Percentiles rank a stretch among this genome's conserved stretches.
These are phyloP conservation scores for Lepidium didymum DNA, from an alignment of 345 rosid genomes.

Conservation along the genomic window DNA sequence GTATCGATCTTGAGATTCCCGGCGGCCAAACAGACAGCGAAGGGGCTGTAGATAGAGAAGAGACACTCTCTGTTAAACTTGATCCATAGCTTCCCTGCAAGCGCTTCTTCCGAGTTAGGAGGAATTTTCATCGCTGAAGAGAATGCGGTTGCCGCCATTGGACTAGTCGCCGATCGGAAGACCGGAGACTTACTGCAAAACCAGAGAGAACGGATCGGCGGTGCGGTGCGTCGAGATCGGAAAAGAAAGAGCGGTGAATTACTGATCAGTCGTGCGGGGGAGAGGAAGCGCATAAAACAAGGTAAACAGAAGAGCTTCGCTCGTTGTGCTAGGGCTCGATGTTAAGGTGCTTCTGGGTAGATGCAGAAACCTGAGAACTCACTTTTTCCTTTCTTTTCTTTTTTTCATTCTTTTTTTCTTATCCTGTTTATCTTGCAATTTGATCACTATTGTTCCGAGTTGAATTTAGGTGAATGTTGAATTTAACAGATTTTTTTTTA, in stretches of 20 bases:
- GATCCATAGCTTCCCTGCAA: constrained; percentile 66
- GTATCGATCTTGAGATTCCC: constrained; percentile 67
- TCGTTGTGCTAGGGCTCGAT: neutral
- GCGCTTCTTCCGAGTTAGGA: constrained; percentile 44
- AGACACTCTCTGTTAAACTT: constrained; percentile 56
- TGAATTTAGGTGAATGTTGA: no score
- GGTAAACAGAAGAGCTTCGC: neutral
- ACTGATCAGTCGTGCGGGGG: constrained; percentile 10
- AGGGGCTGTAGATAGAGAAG: constrained; percentile 71
- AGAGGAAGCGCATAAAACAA: constrained; percentile 39
- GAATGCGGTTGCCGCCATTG: constrained; percentile 31
- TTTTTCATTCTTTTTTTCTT: no score
- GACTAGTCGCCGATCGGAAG: constrained; percentile 31
- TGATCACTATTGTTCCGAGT: no score
- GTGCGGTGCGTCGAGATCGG: constrained; percentile 13
- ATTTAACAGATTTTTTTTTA: no score
- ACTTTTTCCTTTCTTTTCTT: neutral
- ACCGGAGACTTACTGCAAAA: constrained; percentile 4
- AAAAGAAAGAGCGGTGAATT: constrained; percentile 10
- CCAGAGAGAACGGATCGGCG: constrained; percentile 18
- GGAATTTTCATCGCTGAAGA: constrained; percentile 29
- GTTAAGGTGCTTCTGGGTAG: neutral
- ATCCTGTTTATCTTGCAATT: no score
- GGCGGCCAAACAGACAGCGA: constrained; percentile 63
- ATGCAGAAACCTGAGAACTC: neutral